phyloP scores from a whole-genome alignment of 106 monocot species.

The Gastrodia elata region DNA sequence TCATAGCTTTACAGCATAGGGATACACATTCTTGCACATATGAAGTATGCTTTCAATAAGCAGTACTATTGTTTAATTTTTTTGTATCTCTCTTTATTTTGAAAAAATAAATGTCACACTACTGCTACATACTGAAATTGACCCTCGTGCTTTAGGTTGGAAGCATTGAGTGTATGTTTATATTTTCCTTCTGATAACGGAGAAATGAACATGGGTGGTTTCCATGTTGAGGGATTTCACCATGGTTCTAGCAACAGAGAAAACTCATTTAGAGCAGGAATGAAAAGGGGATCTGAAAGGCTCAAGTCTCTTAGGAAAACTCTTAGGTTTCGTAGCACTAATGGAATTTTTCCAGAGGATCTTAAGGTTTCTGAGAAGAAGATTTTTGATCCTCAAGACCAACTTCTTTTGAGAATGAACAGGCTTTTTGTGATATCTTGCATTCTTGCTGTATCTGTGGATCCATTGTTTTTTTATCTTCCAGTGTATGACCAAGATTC shows the following conservation, averaged over 20 bases:
- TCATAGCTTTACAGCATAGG: background rate
- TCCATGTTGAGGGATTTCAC: slow-evolving; percentile 46
- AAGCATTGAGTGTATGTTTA: slow-evolving; percentile 48
- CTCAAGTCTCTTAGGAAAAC: slow-evolving; percentile 54
- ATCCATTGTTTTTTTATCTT: slow-evolving; percentile 86
- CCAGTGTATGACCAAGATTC: slow-evolving; percentile 41
- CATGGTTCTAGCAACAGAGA: slow-evolving; percentile 25
- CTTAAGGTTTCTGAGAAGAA: slow-evolving; percentile 60
- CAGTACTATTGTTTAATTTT: background rate
- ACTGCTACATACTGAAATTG: background rate
- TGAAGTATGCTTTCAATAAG: background rate
- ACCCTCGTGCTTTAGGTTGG: slow-evolving; percentile 38
- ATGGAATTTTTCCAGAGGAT: slow-evolving; percentile 69
- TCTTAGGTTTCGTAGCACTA: slow-evolving; percentile 52
- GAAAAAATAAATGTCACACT: background rate
- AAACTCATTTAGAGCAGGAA: slow-evolving; percentile 38
- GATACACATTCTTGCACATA: background rate
- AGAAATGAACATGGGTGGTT: slow-evolving; percentile 39
- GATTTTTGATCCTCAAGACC: slow-evolving; percentile 85
- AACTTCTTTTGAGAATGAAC: slow-evolving; percentile 63
- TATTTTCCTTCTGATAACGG: slow-evolving; percentile 37
- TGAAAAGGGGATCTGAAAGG: slow-evolving; percentile 46
- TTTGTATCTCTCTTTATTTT: background rate
- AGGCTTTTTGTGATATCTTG: slow-evolving; percentile 68
- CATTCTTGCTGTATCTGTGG: slow-evolving; percentile 64